These are phyloP conservation scores for Pugionium cornutum DNA, from an alignment of 345 rosid genomes.

Conservation along the genomic window DNA sequence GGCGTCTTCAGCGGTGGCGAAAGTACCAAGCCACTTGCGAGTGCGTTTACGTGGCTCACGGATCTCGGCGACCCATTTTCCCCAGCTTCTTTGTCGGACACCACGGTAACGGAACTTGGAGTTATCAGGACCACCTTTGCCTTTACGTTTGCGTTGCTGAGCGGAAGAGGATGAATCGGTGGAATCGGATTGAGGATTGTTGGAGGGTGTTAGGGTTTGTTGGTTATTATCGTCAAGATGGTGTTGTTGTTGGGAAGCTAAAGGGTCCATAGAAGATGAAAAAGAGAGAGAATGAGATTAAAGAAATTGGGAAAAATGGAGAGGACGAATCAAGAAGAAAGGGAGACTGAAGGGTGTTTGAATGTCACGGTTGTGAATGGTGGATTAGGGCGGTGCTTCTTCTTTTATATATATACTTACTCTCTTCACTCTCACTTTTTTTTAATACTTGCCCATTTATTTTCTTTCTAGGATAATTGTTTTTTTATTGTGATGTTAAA, in stretches of 20 bases:
- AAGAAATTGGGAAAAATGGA: conserved; percentile 28
- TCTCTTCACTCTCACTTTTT: conserved; percentile 24
- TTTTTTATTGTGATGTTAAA: not conserved
- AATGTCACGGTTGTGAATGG: conserved; percentile 45
- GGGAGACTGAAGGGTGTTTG: conserved; percentile 37
- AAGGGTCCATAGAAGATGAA: conserved; percentile 42
- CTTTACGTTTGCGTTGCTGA: conserved; percentile 48
- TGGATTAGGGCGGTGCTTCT: conserved; percentile 46
- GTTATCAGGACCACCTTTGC: conserved; percentile 74
- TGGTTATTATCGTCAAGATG: conserved; percentile 28
- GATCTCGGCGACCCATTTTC: conserved; percentile 82
- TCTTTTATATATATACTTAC: conserved; percentile 29
- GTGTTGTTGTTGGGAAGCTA: conserved; percentile 43
- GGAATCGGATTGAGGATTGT: conserved; percentile 29
- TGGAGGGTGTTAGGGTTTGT: conserved; percentile 28
- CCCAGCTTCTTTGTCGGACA: conserved; percentile 74
- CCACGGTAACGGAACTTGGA: conserved; percentile 67
- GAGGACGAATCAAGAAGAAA: conserved; percentile 47
- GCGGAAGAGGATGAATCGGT: conserved; percentile 29
- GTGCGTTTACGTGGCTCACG: conserved; percentile 77
- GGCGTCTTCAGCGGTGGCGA: conserved; percentile 82
- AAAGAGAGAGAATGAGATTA: conserved; percentile 33
- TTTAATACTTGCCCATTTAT: not conserved
- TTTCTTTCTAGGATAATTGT: not conserved
- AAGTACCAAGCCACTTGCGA: conserved; percentile 86